phyloP scores from a whole-genome alignment of 176 grass and related monocot genomes.

The Oryza officinalis region DNA sequence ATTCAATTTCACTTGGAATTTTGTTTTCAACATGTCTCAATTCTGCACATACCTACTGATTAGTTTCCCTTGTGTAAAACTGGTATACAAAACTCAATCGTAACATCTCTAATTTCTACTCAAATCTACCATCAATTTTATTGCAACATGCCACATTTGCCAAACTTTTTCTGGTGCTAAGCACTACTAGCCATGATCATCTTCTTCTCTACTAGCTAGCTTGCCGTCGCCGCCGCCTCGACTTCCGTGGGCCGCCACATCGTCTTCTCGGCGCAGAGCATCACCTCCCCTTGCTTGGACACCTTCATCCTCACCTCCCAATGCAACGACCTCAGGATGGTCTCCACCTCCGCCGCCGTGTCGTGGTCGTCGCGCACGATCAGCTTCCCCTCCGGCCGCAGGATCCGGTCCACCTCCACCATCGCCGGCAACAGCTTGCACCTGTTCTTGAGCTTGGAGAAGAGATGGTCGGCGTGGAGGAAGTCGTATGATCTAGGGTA shows the following conservation, averaged over 20 bases:
- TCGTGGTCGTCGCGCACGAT: slow-evolving; percentile 61
- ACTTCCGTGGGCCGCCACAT: slow-evolving; percentile 67
- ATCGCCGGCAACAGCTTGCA: slow-evolving; percentile 64
- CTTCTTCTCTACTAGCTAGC: slow-evolving; percentile 29
- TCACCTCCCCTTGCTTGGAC: slow-evolving; percentile 48
- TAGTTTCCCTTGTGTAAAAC: not conserved
- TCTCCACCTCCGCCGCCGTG: slow-evolving; percentile 53
- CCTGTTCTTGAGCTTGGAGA: slow-evolving; percentile 46
- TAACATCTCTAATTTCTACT: not conserved
- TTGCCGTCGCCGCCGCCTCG: not conserved
- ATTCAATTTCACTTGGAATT: too few relatives aligned
- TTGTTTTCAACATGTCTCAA: not conserved
- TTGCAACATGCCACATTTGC: not conserved
- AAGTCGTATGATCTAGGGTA: slow-evolving; percentile 50
- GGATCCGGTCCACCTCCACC: slow-evolving; percentile 75
- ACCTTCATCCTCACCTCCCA: slow-evolving; percentile 66
- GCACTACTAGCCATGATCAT: not conserved
- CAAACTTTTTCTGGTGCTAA: not conserved
- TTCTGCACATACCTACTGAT: not conserved
- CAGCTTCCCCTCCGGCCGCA: slow-evolving; percentile 73
- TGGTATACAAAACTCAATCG: not conserved
- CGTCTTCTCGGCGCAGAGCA: slow-evolving; percentile 65
- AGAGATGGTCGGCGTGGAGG: slow-evolving; percentile 51
- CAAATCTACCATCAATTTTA: not conserved
- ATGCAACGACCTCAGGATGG: slow-evolving; percentile 51